Conservation (phyloP, 2,329 filamentous ascomycete genomes). For the Cladophialophora yegresii region DNA sequence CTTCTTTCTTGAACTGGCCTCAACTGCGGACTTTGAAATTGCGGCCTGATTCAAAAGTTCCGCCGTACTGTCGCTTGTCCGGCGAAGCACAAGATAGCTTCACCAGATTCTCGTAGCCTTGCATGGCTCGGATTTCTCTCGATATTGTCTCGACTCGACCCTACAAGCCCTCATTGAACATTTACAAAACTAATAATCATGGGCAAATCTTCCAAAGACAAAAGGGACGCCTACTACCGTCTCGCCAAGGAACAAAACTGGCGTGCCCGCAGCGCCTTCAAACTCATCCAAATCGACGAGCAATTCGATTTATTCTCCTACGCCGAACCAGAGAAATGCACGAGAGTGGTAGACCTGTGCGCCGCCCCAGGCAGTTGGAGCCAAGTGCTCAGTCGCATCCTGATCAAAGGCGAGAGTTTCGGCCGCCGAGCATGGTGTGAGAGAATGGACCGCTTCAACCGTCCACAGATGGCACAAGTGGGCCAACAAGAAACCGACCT, state of each 20-base stretch:
- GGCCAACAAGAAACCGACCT: conserved; percentile 5
- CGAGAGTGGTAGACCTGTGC: conserved; percentile 91
- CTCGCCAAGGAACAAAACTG: conserved; percentile 98
- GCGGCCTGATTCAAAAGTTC: neutral
- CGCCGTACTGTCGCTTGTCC: neutral
- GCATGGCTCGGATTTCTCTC: neutral
- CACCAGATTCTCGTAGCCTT: neutral
- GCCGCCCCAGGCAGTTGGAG: conserved; percentile 97
- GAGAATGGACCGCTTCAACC: conserved; percentile 62
- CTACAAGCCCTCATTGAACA: neutral
- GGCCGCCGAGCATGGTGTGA: conserved; percentile 85
- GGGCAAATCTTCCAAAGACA: conserved; percentile 98
- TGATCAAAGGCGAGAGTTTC: conserved; percentile 92
- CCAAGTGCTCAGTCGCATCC: conserved; percentile 86
- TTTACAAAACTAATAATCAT: conserved; percentile 52
- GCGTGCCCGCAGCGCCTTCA: conserved; percentile 94
- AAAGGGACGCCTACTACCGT: conserved; percentile 95
- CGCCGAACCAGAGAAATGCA: conserved; percentile 66
- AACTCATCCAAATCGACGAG: conserved; percentile 91
- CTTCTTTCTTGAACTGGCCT: conserved; percentile 12
- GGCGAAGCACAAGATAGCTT: neutral
- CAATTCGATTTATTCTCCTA: conserved; percentile 90
- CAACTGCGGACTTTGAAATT: conserved; percentile 9
- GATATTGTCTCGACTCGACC: neutral
- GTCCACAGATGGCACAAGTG: conserved; percentile 55